Evolutionary conservation across 306 rosid genomes (phyloP).

Genomic region (Potentilla sterilis): DNA sequence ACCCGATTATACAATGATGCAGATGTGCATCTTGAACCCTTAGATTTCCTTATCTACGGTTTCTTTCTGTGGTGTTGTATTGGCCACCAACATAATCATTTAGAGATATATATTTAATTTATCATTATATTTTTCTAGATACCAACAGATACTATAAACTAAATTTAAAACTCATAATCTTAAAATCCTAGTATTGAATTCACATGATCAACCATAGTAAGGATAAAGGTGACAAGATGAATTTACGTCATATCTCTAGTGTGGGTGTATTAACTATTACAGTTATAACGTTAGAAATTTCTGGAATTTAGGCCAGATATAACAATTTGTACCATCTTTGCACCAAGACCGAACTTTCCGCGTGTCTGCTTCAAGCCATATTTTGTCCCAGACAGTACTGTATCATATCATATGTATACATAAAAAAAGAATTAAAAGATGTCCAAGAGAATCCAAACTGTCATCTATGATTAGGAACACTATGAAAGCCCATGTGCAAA

Average conservation of each 20-base stretch:
- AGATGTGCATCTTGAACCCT: background rate
- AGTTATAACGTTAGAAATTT: conserved; percentile 11
- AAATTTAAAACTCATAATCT: too few relatives aligned
- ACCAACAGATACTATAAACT: too few relatives aligned
- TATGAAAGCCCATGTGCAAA: background rate
- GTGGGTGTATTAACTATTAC: conserved; percentile 1
- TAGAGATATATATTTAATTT: too few relatives aligned
- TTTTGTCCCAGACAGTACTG: conserved; percentile 96
- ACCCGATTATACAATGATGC: conserved; percentile 7
- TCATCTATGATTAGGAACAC: conserved; percentile 8
- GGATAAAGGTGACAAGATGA: too few relatives aligned
- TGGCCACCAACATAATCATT: too few relatives aligned
- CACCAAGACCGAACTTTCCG: conserved; percentile 97
- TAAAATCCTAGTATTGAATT: too few relatives aligned
- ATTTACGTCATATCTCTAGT: background rate
- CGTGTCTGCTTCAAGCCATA: conserved; percentile 96
- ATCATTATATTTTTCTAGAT: too few relatives aligned
- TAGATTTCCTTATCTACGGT: too few relatives aligned
- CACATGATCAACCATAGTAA: too few relatives aligned
- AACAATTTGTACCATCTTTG: conserved; percentile 76
- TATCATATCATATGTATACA: conserved; percentile 30
- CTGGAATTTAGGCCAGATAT: conserved; percentile 20
- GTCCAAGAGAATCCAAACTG: background rate
- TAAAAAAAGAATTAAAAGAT: conserved; percentile 16
- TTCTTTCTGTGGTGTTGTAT: too few relatives aligned